A percentile compares a stretch with the other conserved stretches of the same genome.
These are phyloP conservation scores for Pelargonium myrrhifolium DNA, from an alignment of 441 rosid species.

Conservation along the genomic window DNA sequence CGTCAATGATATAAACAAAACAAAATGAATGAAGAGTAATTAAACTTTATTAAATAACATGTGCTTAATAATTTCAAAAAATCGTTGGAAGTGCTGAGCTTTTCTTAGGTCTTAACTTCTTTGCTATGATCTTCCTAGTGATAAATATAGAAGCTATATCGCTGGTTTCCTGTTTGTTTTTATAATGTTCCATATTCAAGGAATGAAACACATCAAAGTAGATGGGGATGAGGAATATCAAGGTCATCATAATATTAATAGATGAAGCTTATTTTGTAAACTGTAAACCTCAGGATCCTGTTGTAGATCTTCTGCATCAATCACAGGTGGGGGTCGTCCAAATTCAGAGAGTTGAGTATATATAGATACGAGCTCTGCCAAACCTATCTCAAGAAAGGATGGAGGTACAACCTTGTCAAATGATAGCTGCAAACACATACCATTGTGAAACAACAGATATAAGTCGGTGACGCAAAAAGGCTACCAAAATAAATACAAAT, in stretches of 20 bases:
- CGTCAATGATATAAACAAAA: conserved; percentile 8
- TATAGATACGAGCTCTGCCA: conserved; percentile 60
- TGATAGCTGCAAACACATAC: conserved; percentile 47
- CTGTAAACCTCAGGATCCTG: conserved; percentile 67
- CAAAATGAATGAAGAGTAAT: not conserved
- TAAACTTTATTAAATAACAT: conserved; percentile 3
- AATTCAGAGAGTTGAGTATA: conserved; percentile 59
- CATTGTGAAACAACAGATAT: conserved; percentile 16
- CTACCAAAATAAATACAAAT: not conserved
- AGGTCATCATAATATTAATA: conserved; percentile 1
- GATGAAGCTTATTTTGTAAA: conserved; percentile 1
- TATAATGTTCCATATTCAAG: no score
- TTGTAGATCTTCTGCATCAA: conserved; percentile 67
- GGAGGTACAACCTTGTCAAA: conserved; percentile 58
- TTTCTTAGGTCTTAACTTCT: no score
- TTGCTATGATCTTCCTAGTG: no score
- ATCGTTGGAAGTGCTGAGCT: not conserved
- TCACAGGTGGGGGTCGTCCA: conserved; percentile 60
- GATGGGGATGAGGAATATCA: no score
- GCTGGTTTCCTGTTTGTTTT: no score
- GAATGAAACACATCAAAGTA: no score
- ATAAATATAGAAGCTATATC: no score
- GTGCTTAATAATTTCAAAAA: not conserved
- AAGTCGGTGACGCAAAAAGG: conserved; percentile 1
- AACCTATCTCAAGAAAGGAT: conserved; percentile 66